Evolutionary conservation across 495 filamentous ascomycete species (phyloP).

Genomic region (Neurospora terricola): DNA sequence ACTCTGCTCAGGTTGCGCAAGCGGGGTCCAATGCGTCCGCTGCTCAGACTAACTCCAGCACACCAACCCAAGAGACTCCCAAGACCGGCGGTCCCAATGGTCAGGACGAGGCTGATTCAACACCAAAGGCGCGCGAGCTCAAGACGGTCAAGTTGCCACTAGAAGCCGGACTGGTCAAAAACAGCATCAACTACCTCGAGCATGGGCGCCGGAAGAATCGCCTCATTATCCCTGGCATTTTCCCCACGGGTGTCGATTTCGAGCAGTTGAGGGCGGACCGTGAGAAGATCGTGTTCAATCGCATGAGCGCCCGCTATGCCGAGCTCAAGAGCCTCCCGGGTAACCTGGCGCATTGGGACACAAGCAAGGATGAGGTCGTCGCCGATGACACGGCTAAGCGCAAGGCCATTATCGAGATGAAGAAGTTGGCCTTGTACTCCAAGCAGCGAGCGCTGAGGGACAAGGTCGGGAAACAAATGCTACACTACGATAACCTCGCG

Average conservation of each 20-base stretch:
- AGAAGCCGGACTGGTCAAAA: constrained; percentile 37
- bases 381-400: constrained; percentile 77
- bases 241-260: constrained; percentile 78
- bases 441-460: constrained; percentile 82
- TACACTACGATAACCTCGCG: constrained; percentile 85
- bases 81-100: constrained; percentile 22
- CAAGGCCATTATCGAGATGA: constrained; percentile 87
- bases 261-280: constrained; percentile 74
- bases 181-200: constrained; percentile 64
- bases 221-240: constrained; percentile 70
- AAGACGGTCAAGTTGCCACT: constrained; percentile 62
- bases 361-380: constrained; percentile 56
- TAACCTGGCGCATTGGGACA: constrained; percentile 77
- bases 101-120: constrained; percentile 17
- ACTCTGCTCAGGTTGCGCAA: constrained; percentile 49
- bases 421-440: constrained; percentile 67
- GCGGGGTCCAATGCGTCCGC: constrained; percentile 16
- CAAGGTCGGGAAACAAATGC: constrained; percentile 76
- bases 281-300: constrained; percentile 80
- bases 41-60: constrained; percentile 40
- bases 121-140: constrained; percentile 27
- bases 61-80: constrained; percentile 40
- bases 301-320: constrained; percentile 68
- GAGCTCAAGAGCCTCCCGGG: constrained; percentile 75
- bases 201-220: constrained; percentile 64